Base-by-base conservation (phyloP, 1,284 basidiomycete species). In the Mycena citricolor region DNA sequence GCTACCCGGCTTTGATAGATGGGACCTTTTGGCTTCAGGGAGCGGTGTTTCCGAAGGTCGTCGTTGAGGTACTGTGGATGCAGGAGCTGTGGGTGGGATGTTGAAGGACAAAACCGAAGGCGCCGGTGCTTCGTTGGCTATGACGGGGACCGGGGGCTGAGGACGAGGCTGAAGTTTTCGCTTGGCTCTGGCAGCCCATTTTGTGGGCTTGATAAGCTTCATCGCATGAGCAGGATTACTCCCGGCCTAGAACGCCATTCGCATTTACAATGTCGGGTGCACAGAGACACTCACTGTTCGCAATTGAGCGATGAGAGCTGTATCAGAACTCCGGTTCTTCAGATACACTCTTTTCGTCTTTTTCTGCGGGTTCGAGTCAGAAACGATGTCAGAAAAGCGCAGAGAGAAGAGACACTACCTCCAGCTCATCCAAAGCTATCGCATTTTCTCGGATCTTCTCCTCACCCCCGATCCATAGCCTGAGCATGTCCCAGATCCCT, bases 391-490 rank as follows among this genome's bases (percentile, higher is more conserved):
- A 25, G 19, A 23, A 31, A 39, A 14, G 17, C 31, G 16, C 33
- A 33, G 17, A 4, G 21, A 23, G 24, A n/a, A 13, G 20, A 4
- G 8, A 2, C 12, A 30, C 21, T 20, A 41, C 24, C 24, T 50
- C 42, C 2, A 42, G 42, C 58, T 54, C 54, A 79, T 63, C 54
- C 14, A 83, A 61, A 37, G 65, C 62, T 30, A 60, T 60, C 31
- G 60, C 65, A 59, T 68, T 69, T 42, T 61, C 54, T 7, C 70
- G 69, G 52, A 74, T 69, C 43, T 69, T 73, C 17, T 73, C 67
- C 44, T 72, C 64, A 13, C 71, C 67, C 16, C 81, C 83, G 12
- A 69, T 65, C 84, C 84, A 86, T 16, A 71, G 66, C 17, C 62
- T 60, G 28, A 86, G 58, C 2, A 72, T 67, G 34, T 83, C 79